Conservation (phyloP, 495 filamentous ascomycete species). For the Penicillium cosmopolitanum region DNA sequence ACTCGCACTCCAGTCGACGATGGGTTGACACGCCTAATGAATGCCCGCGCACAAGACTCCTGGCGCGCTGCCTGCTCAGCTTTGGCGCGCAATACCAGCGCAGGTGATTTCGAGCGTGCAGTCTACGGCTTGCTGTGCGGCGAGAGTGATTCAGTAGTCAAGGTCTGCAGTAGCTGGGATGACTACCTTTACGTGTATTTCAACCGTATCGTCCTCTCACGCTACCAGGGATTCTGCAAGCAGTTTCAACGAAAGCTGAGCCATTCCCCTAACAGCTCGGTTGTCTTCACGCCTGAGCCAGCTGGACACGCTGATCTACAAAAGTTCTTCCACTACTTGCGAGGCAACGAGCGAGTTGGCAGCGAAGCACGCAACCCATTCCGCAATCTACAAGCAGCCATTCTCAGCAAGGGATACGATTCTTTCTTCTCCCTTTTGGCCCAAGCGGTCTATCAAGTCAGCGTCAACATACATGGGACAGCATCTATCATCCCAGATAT, state of each 20-base stretch:
- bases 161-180: conserved; percentile 80
- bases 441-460: conserved; percentile 41
- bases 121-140: conserved; percentile 89
- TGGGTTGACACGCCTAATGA: conserved; percentile 52
- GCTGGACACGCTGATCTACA: conserved; percentile 44
- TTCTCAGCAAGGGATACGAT: conserved; percentile 44
- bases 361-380: conserved; percentile 49
- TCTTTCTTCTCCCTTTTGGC: conserved; percentile 42
- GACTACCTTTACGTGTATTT: conserved; percentile 90
- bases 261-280: conserved; percentile 37
- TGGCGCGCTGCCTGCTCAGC: conserved; percentile 86
- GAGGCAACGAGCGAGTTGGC: conserved; percentile 39
- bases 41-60: conserved; percentile 50
- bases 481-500: conserved; percentile 39
- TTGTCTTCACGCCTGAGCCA: conserved; percentile 42
- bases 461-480: conserved; percentile 22
- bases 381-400: conserved; percentile 52
- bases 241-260: conserved; percentile 49
- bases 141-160: conserved; percentile 73
- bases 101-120: conserved; percentile 78
- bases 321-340: conserved; percentile 43
- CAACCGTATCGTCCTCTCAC: conserved; percentile 72
- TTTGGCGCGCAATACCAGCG: conserved; percentile 67
- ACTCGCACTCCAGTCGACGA: conserved; percentile 45
- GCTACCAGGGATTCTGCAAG: conserved; percentile 50